These are phyloP conservation scores for Beauveria caledonica DNA, from an alignment of 2,329 filamentous ascomycete genomes.

Conservation along the genomic window DNA sequence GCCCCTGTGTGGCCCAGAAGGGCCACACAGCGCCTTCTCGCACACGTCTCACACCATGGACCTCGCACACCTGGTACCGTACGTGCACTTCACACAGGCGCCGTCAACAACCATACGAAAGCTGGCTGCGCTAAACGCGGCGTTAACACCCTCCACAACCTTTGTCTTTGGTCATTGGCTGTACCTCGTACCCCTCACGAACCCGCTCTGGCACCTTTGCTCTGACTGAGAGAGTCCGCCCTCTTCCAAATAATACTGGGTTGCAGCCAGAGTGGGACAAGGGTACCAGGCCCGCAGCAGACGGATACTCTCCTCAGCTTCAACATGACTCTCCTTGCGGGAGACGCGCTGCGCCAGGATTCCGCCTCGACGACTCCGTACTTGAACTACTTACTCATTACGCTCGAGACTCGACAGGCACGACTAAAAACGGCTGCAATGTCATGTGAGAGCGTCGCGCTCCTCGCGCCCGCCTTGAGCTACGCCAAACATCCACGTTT, in stretches of 20 bases:
- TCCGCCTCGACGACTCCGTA: not conserved
- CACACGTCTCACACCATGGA: not conserved
- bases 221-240: not conserved
- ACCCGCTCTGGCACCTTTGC: not conserved
- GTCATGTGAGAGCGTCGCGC: not conserved
- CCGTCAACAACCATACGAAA: not conserved
- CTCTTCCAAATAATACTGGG: not conserved
- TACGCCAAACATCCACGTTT: not conserved
- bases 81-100: not conserved
- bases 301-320: not conserved
- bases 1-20: not conserved
- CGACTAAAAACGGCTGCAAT: not conserved
- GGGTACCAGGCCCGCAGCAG: not conserved
- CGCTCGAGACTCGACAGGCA: not conserved
- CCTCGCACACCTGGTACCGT: too few relatives aligned
- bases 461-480: not conserved
- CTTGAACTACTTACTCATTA: not conserved
- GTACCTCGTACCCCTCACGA: not conserved
- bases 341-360: not conserved
- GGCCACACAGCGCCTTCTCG: not conserved
- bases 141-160: not conserved
- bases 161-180: not conserved
- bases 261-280: conserved; percentile 4
- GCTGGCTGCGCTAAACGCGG: conserved; percentile 7
- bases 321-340: not conserved